Conservation (phyloP, 2,329 filamentous ascomycete genomes). For the Diaporthe aspalathi region DNA sequence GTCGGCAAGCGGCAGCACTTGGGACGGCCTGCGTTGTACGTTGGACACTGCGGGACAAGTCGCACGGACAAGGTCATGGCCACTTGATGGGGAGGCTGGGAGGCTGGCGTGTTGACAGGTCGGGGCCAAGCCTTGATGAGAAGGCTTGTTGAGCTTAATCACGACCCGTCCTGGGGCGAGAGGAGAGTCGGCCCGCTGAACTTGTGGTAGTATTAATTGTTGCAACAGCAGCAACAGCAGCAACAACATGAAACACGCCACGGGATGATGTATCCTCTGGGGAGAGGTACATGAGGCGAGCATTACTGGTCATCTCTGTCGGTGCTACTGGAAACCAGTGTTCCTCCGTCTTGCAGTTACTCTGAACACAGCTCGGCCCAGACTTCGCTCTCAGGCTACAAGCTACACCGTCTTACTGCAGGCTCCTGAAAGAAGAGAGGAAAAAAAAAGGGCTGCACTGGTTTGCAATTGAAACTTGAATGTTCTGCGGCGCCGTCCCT, state of each 20-base stretch:
- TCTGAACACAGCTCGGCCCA: neutral
- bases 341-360: too few relatives aligned
- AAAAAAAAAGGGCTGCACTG: too few relatives aligned
- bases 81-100: neutral
- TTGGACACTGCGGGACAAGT: too few relatives aligned
- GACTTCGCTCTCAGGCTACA: slow-evolving; percentile 4
- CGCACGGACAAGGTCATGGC: slow-evolving; percentile 3
- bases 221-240: too few relatives aligned
- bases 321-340: slow-evolving; percentile 12
- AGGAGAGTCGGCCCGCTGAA: too few relatives aligned
- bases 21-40: neutral
- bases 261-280: slow-evolving; percentile 27
- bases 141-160: slow-evolving; percentile 15
- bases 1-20: slow-evolving; percentile 5
- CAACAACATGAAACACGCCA: neutral
- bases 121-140: slow-evolving; percentile 8
- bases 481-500: slow-evolving; percentile 3
- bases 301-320: neutral
- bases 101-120: too few relatives aligned
- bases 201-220: too few relatives aligned
- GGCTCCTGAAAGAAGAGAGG: neutral
- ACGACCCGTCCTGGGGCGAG: neutral
- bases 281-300: slow-evolving; percentile 31
- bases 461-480: too few relatives aligned
- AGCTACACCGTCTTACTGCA: slow-evolving; percentile 1